Evolutionary conservation across 2,329 filamentous ascomycete species (phyloP).

Genomic region (Lachnellula willkommii): DNA sequence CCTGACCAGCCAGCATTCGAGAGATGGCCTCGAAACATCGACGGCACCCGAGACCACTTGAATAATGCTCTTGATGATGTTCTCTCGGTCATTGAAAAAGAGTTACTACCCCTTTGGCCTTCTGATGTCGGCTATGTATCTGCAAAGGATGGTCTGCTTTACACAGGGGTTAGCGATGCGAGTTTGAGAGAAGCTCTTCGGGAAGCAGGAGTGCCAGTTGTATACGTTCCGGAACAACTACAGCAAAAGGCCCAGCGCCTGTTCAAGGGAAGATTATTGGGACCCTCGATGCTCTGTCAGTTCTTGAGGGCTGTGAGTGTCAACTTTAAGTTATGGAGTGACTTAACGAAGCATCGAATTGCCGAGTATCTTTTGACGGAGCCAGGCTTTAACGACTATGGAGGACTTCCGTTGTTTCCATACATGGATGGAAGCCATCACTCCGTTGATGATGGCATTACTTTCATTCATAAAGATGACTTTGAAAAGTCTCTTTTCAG

Average conservation of each 20-base stretch:
- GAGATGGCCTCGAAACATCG: constrained; percentile 15
- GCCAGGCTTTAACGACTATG: constrained; percentile 7
- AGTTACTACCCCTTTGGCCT: constrained; percentile 18
- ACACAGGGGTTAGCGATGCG: constrained; percentile 4
- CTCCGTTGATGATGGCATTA: constrained; percentile 7
- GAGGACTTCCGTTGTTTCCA: constrained; percentile 17
- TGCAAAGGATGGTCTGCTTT: constrained; percentile 11
- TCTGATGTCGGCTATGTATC: constrained; percentile 18
- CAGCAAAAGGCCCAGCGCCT: constrained; percentile 1
- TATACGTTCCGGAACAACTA: constrained; percentile 19
- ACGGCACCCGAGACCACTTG: constrained; percentile 9
- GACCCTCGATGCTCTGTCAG: constrained; percentile 10
- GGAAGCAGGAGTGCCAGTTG: constrained; percentile 20
- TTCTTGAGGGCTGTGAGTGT: constrained; percentile 7
- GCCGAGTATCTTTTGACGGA: constrained; percentile 18
- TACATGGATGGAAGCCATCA: constrained; percentile 21
- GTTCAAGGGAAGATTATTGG: constrained; percentile 11
- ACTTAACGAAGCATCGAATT: constrained; percentile 12
- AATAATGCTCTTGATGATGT: constrained; percentile 13
- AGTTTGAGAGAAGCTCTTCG: constrained; percentile 17
- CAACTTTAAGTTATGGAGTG: constrained; percentile 4
- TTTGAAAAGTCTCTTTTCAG: constrained; percentile 18
- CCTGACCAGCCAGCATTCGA: constrained; percentile 11
- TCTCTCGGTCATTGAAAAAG: constrained; percentile 12
- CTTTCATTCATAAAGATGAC: constrained; percentile 17